phyloP scores from a whole-genome alignment of 73 alveolate species.

The Paramecium biaurelia region DNA sequence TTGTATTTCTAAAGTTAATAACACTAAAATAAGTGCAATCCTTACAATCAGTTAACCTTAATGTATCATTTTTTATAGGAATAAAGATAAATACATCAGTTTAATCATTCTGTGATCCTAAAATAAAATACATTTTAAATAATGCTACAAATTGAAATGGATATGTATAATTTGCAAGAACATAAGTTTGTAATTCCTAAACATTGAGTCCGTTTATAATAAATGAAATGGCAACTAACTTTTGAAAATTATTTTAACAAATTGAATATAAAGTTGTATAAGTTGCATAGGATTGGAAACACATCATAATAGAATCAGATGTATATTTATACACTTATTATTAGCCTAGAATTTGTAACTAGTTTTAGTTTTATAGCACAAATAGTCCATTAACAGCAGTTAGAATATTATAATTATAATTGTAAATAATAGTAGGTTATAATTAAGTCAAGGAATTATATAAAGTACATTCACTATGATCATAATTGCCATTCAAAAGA shows the following conservation, averaged over 20 bases:
- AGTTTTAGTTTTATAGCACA: not conserved
- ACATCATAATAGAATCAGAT: not conserved
- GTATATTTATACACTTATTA: not conserved
- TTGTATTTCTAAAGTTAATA: not conserved
- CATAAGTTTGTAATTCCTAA: not conserved
- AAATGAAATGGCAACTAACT: not conserved
- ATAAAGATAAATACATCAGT: not conserved
- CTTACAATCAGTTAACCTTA: not conserved
- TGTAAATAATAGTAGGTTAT: too few relatives aligned
- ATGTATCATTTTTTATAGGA: not conserved
- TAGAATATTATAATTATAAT: not conserved
- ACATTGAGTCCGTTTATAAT: not conserved
- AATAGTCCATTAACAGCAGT: not conserved
- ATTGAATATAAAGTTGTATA: not conserved
- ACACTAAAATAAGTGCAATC: not conserved
- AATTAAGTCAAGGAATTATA: not conserved
- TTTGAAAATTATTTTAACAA: not conserved
- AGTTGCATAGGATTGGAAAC: not conserved
- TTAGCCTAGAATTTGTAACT: not conserved
- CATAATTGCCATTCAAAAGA: not conserved
- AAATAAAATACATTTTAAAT: not conserved
- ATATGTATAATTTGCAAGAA: too few relatives aligned
- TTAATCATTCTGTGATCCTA: not conserved
- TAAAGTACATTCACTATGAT: not conserved
- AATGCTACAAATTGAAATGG: not conserved